Evolutionary conservation across 352 stramenopile species (phyloP).

Genomic region (Globisporangium paroecandrum): DNA sequence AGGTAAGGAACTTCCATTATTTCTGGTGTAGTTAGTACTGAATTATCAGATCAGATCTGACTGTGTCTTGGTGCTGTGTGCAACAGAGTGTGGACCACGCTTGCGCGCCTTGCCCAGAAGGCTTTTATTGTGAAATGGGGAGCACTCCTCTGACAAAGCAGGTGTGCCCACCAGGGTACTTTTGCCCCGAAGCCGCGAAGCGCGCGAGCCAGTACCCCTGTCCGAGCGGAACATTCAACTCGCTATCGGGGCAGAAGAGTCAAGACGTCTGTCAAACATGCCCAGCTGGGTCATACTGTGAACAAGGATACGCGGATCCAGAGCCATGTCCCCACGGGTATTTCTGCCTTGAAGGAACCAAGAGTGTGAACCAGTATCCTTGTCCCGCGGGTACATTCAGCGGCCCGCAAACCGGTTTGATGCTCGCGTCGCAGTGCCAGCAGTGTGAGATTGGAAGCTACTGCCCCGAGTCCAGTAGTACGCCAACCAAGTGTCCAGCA

Average conservation of each 20-base stretch:
- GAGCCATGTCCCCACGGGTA: conserved; percentile 71
- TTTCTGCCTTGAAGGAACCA: conserved; percentile 79
- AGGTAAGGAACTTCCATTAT: conserved; percentile 30
- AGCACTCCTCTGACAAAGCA: conserved; percentile 61
- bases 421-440: conserved; percentile 44
- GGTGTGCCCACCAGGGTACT: conserved; percentile 59
- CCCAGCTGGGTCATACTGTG: conserved; percentile 63
- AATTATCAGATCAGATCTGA: not conserved
- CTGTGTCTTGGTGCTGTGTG: not conserved
- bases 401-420: conserved; percentile 48
- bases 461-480: conserved; percentile 75
- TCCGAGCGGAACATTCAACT: conserved; percentile 82
- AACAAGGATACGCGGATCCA: conserved; percentile 40
- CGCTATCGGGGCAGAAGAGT: conserved; percentile 41
- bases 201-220: conserved; percentile 74
- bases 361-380: conserved; percentile 61
- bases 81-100: conserved; percentile 72
- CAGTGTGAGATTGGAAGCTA: conserved; percentile 72
- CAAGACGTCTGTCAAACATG: conserved; percentile 55
- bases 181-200: conserved; percentile 70
- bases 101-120: conserved; percentile 67
- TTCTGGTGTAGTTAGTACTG: not conserved
- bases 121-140: conserved; percentile 79
- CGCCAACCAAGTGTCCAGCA: conserved; percentile 60
- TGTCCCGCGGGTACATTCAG: conserved; percentile 88